Evolutionary conservation across 371 early-diverging fungal genomes (phyloP), one percentile per base, ranked within the genome.

Genomic region (Conidiobolus incongruus): DNA sequence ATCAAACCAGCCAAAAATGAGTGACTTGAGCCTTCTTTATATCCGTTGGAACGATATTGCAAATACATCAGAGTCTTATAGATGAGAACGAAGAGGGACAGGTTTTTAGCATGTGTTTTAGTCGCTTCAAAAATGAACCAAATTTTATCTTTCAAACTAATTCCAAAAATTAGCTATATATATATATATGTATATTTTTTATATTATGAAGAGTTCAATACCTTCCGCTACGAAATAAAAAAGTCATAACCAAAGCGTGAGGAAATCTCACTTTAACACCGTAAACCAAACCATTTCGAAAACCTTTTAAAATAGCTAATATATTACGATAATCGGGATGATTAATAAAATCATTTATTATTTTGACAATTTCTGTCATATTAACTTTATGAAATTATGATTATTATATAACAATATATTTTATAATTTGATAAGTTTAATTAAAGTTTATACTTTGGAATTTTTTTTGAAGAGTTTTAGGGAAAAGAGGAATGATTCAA

Each of bases 201-300:
- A n/a, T n/a, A n/a, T n/a, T n/a, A n/a, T n/a, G n/a, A n/a, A n/a
- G n/a, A n/a, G n/a, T n/a, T 68, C n/a, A n/a, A 56, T 73, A 91
- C 88, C 74, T 77, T 47, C 83, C 87, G 20, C 65, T 58, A 26
- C 92, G 73, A 64, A 95, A 95, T 46, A 95, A 64, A 49, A 93
- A 63, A 19, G 94, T 86, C 96, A 95, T 95, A 46, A 95, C 93
- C 0, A 95, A 61, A 10, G 96, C 96, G 59, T 95, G 94, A 20
- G 96, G 96, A 49, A 94, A 92, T 35, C 96, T 65, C 38, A 95
- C 77, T 59, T 93, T 91, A 30, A 91, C 78, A 33, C 96, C 94
- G 52, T 94, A 95, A 7, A 95, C 93, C 36, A 86, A 68, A 48
- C 96, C 96, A 58, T 90, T 95, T 39, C 96, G 76, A 50, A 84